Conservation (phyloP, 345 rosid species). For the Populus simonii region DNA sequence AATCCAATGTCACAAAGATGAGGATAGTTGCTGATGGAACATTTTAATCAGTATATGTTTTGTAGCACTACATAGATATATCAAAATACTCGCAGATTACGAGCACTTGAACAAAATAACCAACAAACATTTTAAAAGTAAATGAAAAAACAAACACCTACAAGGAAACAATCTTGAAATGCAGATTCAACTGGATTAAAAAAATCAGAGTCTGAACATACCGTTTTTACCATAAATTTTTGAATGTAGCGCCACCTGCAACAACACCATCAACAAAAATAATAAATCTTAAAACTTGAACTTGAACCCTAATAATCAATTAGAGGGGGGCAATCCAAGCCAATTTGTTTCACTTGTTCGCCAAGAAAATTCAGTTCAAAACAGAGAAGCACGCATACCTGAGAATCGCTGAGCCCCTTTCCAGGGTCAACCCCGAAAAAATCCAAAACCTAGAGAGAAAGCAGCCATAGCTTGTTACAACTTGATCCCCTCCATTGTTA, state of each 20-base stretch:
- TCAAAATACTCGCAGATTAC: background rate
- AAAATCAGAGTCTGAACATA: conserved; percentile 22
- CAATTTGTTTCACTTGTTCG: background rate
- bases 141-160: too few relatives aligned
- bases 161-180: background rate
- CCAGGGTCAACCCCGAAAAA: conserved; percentile 73
- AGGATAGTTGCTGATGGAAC: background rate
- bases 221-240: conserved; percentile 70
- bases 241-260: conserved; percentile 70
- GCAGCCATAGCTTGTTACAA: background rate
- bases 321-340: background rate
- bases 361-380: background rate
- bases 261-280: background rate
- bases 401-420: conserved; percentile 81
- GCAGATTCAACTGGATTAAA: background rate
- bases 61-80: background rate
- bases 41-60: background rate
- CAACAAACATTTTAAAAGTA: background rate
- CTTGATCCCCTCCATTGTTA: too few relatives aligned
- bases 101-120: background rate
- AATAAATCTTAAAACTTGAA: background rate
- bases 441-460: conserved; percentile 68
- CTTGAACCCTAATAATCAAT: background rate
- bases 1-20: background rate
- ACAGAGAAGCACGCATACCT: conserved; percentile 43